Conservation (phyloP, 306 rosid genomes). For the Sesbania bispinosa region DNA sequence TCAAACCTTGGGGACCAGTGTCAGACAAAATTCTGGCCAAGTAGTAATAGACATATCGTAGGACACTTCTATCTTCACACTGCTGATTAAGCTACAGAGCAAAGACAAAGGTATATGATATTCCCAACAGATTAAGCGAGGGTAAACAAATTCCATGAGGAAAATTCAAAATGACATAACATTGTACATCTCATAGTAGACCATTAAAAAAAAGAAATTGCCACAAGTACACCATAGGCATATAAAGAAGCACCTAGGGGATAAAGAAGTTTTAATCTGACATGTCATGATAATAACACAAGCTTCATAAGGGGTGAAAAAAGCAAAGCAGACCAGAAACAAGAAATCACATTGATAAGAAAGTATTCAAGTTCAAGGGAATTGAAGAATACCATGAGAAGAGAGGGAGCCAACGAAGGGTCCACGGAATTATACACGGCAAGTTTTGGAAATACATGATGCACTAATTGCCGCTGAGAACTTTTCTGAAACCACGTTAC, state of each 20-base stretch:
- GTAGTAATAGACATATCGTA: constrained; percentile 90
- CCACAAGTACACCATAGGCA: not conserved
- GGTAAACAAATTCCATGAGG: not conserved
- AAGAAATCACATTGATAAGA: not conserved
- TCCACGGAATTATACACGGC: constrained; percentile 97
- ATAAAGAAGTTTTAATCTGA: not conserved
- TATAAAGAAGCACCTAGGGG: not conserved
- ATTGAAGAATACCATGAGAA: constrained; percentile 73
- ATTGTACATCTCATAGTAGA: not conserved
- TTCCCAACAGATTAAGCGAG: not conserved
- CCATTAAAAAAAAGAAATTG: too few relatives aligned
- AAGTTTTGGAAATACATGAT: constrained; percentile 92
- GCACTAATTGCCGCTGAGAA: constrained; percentile 84
- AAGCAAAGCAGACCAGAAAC: not conserved
- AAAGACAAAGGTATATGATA: constrained; percentile 7
- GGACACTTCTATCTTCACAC: constrained; percentile 89
- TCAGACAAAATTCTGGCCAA: constrained; percentile 95
- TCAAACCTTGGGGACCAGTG: constrained; percentile 81
- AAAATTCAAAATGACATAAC: not conserved
- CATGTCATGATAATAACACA: not conserved
- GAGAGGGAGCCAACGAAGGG: constrained; percentile 96
- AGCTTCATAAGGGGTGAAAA: not conserved
- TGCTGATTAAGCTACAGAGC: constrained; percentile 80
- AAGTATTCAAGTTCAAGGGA: constrained; percentile 2
- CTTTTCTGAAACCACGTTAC: constrained; percentile 61